A percentile compares a stretch with the other conserved stretches of the same genome.
phyloP scores from a whole-genome alignment of 75 land plant genomes.

The Cryptomeria japonica region DNA sequence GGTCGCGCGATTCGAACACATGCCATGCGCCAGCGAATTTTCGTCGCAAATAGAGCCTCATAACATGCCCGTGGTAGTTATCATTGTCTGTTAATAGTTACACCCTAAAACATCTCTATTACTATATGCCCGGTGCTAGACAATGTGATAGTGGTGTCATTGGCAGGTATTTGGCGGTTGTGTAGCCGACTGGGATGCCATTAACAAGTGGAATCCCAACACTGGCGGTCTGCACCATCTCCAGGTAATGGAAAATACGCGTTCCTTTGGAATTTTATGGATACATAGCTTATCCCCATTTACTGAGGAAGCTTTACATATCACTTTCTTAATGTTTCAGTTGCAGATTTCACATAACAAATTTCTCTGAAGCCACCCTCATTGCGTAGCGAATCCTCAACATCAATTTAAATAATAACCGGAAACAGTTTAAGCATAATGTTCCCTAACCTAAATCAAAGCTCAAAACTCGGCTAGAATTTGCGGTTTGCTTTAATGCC shows the following conservation, averaged over 20 bases:
- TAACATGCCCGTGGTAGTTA: neutral
- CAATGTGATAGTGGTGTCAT: neutral
- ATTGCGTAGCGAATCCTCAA: neutral
- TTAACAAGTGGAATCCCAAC: constrained; percentile 11
- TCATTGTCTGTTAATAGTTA: neutral
- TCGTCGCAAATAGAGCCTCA: neutral
- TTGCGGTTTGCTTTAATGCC: no score
- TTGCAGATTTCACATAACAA: neutral
- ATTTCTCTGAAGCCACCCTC: neutral
- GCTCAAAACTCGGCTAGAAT: no score
- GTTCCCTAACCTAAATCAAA: neutral
- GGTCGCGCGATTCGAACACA: neutral
- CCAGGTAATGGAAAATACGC: neutral
- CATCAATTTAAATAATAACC: neutral
- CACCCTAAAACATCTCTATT: neutral
- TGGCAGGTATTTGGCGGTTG: constrained; percentile 7
- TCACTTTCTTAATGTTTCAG: neutral
- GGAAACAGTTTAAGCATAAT: neutral
- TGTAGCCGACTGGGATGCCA: constrained; percentile 11
- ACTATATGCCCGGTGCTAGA: neutral
- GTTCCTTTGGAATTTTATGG: neutral
- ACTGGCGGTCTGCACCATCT: neutral
- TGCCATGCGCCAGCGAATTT: neutral
- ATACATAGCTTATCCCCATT: neutral
- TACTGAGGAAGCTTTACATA: neutral